A percentile compares a stretch with the other conserved stretches of the same genome.
Evolutionary conservation across 1,284 basidiomycete genomes (phyloP).

Genomic region (Anthracocystis setariae): DNA sequence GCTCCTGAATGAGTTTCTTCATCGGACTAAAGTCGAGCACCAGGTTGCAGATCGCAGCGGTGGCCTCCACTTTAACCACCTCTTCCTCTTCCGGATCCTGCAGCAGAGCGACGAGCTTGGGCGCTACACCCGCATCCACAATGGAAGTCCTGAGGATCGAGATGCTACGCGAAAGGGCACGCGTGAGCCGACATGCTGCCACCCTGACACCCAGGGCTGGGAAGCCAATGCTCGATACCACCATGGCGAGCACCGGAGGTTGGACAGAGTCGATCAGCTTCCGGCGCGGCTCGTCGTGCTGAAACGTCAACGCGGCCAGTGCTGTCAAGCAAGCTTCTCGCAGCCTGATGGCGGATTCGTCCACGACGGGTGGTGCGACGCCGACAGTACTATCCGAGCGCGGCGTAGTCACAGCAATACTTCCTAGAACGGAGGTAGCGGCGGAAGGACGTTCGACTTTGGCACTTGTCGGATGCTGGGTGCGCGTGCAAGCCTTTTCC

Average conservation of each 20-base stretch:
- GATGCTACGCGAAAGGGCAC: conserved; percentile 59
- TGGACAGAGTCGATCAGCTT: conserved; percentile 49
- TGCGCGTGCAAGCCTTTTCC: conserved; percentile 33
- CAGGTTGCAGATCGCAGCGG: conserved; percentile 61
- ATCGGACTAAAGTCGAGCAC: conserved; percentile 63
- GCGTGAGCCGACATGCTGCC: conserved; percentile 56
- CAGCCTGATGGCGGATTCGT: conserved; percentile 52
- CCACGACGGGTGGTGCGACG: conserved; percentile 29
- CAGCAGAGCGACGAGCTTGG: conserved; percentile 51
- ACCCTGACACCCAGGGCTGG: conserved; percentile 57
- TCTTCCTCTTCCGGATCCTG: conserved; percentile 45
- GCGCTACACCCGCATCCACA: conserved; percentile 60
- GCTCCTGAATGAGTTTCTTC: conserved; percentile 55
- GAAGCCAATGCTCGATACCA: conserved; percentile 49
- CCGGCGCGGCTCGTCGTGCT: conserved; percentile 56
- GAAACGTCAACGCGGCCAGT: conserved; percentile 54
- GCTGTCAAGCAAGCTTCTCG: conserved; percentile 57
- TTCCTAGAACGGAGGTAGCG: conserved; percentile 11
- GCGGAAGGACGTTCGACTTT: conserved; percentile 15
- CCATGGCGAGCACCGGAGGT: conserved; percentile 51
- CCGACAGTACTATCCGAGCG: conserved; percentile 24
- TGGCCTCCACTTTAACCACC: conserved; percentile 54
- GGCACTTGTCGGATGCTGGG: conserved; percentile 10
- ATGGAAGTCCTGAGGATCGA: conserved; percentile 58
- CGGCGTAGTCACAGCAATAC: conserved; percentile 17